Evolutionary conservation across 805 yeast species (phyloP).

Genomic region (Kodamaea restingae): DNA sequence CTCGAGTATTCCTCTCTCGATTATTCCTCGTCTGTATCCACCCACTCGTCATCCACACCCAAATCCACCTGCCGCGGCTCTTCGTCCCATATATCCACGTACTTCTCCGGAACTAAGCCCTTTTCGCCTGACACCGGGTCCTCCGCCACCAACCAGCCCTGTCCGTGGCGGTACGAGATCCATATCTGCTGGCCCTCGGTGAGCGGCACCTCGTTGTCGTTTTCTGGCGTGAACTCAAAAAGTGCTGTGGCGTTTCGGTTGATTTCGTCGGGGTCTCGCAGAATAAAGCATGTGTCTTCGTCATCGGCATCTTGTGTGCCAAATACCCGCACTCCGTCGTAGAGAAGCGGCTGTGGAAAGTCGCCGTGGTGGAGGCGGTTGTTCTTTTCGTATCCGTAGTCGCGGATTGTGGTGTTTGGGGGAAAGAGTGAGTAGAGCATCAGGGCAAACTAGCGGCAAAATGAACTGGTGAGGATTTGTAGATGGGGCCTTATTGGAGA

Average conservation of each 20-base stretch:
- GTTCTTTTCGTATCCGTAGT: slow-evolving; percentile 19
- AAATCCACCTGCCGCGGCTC: slow-evolving; percentile 12
- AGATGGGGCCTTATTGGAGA: not conserved
- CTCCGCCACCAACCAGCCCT: slow-evolving; percentile 96
- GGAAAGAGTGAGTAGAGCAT: slow-evolving; percentile 13
- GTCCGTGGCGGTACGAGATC: slow-evolving; percentile 90
- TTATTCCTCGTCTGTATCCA: slow-evolving; percentile 28
- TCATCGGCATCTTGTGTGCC: slow-evolving; percentile 10
- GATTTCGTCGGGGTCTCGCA: slow-evolving; percentile 28
- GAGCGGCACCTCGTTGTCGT: slow-evolving; percentile 83
- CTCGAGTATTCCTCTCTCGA: no score
- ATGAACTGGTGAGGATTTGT: not conserved
- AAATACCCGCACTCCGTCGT: slow-evolving; percentile 11
- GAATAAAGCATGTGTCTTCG: slow-evolving; percentile 5
- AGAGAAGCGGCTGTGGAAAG: slow-evolving; percentile 14
- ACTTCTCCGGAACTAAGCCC: slow-evolving; percentile 94
- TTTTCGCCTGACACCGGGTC: slow-evolving; percentile 73
- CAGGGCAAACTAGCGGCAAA: not conserved
- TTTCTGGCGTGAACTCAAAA: slow-evolving; percentile 88
- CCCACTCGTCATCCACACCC: slow-evolving; percentile 19
- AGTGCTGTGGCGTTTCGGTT: slow-evolving; percentile 72
- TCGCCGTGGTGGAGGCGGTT: slow-evolving; percentile 21
- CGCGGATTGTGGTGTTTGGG: slow-evolving; percentile 19
- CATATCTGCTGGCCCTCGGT: slow-evolving; percentile 78
- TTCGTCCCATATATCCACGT: slow-evolving; percentile 55